These are phyloP conservation scores for Saprolegnia diclina DNA, from an alignment of 352 stramenopile genomes.

Conservation along the genomic window DNA sequence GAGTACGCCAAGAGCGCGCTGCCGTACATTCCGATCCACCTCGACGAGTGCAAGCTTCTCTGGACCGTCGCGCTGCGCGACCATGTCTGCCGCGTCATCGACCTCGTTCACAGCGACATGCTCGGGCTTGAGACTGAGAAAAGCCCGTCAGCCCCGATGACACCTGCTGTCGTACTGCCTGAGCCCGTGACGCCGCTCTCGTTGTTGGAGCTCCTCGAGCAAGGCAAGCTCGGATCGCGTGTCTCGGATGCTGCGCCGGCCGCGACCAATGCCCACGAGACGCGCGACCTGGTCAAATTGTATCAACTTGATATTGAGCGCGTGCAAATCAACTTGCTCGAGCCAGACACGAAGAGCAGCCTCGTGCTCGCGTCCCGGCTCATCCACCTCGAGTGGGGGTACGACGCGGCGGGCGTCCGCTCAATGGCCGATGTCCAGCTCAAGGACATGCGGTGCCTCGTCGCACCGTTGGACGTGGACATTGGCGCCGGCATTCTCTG, in stretches of 20 bases:
- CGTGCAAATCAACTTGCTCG: constrained; percentile 69
- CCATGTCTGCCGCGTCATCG: constrained; percentile 61
- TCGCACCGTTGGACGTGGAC: constrained; percentile 70
- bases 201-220: constrained; percentile 60
- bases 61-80: constrained; percentile 77
- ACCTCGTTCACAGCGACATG: constrained; percentile 47
- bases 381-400: constrained; percentile 67
- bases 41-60: constrained; percentile 73
- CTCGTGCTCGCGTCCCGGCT: constrained; percentile 65
- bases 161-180: constrained; percentile 32
- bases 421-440: constrained; percentile 60
- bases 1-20: not conserved
- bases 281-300: not conserved
- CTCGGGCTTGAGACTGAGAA: constrained; percentile 23
- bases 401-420: constrained; percentile 39
- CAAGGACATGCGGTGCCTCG: constrained; percentile 58
- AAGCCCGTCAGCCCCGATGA: not conserved
- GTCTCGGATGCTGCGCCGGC: constrained; percentile 20
- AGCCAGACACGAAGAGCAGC: constrained; percentile 59
- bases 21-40: constrained; percentile 47
- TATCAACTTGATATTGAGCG: constrained; percentile 12
- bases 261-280: constrained; percentile 25
- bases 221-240: constrained; percentile 62
- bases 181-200: constrained; percentile 42
- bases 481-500: constrained; percentile 62